These are phyloP conservation scores for Liquidambar formosana DNA, from an alignment of 164 flowering plant species.

Conservation along the genomic window DNA sequence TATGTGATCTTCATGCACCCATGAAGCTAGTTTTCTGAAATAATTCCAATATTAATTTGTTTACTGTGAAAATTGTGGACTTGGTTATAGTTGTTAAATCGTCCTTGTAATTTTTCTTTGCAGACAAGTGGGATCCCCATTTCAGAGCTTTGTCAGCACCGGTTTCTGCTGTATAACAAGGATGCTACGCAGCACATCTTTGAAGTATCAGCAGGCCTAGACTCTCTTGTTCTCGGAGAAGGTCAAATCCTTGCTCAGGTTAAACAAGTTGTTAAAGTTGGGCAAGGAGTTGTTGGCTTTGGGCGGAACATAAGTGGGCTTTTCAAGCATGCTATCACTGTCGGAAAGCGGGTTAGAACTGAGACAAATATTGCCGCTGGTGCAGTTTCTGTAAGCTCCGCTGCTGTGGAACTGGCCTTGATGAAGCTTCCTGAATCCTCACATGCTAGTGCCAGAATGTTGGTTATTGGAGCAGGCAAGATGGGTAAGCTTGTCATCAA, in stretches of 20 bases:
- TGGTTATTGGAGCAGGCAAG: slow-evolving; percentile 95
- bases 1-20: neutral
- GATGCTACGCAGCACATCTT: slow-evolving; percentile 93
- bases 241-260: slow-evolving; percentile 98
- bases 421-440: slow-evolving; percentile 86
- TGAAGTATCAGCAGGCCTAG: slow-evolving; percentile 96
- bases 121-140: slow-evolving; percentile 97
- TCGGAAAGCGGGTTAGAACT: slow-evolving; percentile 86
- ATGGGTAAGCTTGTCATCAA: slow-evolving; percentile 99
- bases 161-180: slow-evolving; percentile 76
- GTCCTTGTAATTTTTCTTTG: slow-evolving; percentile 11
- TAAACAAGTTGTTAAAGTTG: slow-evolving; percentile 88
- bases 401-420: slow-evolving; percentile 91
- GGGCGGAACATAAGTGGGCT: slow-evolving; percentile 88
- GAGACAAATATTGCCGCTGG: slow-evolving; percentile 94
- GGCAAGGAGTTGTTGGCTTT: slow-evolving; percentile 86
- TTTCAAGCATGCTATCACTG: slow-evolving; percentile 91
- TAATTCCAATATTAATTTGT: neutral
- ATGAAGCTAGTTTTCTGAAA: neutral
- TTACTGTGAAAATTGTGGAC: neutral
- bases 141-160: slow-evolving; percentile 76
- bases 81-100: neutral
- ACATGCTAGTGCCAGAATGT: slow-evolving; percentile 63
- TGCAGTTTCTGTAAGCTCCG: slow-evolving; percentile 97
- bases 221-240: slow-evolving; percentile 94